These are phyloP conservation scores for Fusarium sublunatum DNA, from an alignment of 2,329 filamentous ascomycete genomes.

Conservation along the genomic window DNA sequence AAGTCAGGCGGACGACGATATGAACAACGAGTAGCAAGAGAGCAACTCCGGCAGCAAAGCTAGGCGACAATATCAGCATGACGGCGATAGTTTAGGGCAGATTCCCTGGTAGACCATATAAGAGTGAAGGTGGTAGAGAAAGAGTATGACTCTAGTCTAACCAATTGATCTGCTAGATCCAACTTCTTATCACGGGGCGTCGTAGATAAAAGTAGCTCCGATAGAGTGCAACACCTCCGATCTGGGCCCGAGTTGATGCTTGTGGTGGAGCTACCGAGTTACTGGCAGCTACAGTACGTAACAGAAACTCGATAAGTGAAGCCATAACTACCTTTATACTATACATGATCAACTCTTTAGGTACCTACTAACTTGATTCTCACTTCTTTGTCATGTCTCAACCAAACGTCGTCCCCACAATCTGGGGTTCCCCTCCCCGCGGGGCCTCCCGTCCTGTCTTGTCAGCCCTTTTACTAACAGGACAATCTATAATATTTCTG, in stretches of 20 bases:
- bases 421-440: too few relatives aligned
- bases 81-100: neutral
- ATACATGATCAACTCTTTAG: conserved; percentile 23
- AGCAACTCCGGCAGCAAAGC: conserved; percentile 39
- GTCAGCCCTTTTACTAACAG: too few relatives aligned
- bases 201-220: conserved; percentile 17
- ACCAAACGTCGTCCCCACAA: neutral
- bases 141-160: neutral
- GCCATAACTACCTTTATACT: conserved; percentile 11
- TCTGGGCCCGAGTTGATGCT: conserved; percentile 23
- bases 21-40: conserved; percentile 43
- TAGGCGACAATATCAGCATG: conserved; percentile 49
- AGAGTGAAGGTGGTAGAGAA: neutral
- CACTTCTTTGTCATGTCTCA: conserved; percentile 26
- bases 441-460: too few relatives aligned
- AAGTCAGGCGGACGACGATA: conserved; percentile 46
- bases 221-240: conserved; percentile 22
- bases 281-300: neutral
- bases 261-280: conserved; percentile 21
- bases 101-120: neutral
- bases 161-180: conserved; percentile 7
- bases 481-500: too few relatives aligned
- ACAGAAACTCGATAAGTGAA: conserved; percentile 10
- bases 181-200: conserved; percentile 37
- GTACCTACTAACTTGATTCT: too few relatives aligned